phyloP scores from a whole-genome alignment of 441 rosid genomes.

The Gossypium schwendimanii region DNA sequence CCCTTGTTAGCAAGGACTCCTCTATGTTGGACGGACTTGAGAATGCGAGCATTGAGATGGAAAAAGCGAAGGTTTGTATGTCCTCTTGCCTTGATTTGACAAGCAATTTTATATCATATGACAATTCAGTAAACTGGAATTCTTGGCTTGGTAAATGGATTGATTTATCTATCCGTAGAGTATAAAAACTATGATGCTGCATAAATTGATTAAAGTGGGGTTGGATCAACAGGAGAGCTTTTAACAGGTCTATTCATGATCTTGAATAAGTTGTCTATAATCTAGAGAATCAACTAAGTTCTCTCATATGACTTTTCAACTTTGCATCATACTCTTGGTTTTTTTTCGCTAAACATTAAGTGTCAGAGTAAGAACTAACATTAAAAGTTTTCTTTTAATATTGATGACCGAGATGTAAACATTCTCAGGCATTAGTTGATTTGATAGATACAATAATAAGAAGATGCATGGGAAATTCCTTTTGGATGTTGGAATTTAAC shows the following conservation, averaged over 20 bases:
- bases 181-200: background rate
- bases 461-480: background rate
- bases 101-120: conserved; percentile 4
- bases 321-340: background rate
- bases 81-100: conserved; percentile 10
- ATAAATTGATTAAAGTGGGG: background rate
- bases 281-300: background rate
- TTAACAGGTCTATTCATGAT: background rate
- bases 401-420: background rate
- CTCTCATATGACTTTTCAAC: background rate
- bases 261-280: background rate
- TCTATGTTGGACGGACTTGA: conserved; percentile 99
- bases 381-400: conserved; percentile 1
- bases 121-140: background rate
- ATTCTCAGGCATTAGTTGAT: background rate
- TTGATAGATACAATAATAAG: background rate
- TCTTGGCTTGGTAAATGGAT: background rate
- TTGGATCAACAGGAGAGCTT: background rate
- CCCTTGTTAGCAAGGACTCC: conserved; percentile 99
- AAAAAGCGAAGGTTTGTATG: conserved; percentile 86
- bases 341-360: background rate
- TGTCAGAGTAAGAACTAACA: background rate
- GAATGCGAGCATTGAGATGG: conserved; percentile 91
- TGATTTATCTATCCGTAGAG: background rate
- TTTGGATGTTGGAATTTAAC: background rate